A percentile compares a stretch with the other conserved stretches of the same genome.
These are phyloP conservation scores for Coelastrella sp. DNA, from an alignment of 139 green algal species.

Conservation along the genomic window DNA sequence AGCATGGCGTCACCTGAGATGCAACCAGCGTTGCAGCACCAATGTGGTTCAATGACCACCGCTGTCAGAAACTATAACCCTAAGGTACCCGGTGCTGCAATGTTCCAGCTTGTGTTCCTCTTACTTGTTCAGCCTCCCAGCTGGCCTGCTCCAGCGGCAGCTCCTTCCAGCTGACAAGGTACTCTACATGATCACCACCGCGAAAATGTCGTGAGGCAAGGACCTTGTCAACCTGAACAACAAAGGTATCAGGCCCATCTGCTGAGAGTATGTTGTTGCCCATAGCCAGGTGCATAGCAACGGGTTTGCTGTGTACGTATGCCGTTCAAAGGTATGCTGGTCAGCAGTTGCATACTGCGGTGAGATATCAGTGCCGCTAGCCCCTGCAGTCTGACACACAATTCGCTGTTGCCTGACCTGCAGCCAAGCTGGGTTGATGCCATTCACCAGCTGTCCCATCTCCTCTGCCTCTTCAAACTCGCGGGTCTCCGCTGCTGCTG, in stretches of 20 bases:
- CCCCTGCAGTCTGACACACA: too few relatives aligned
- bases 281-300: not conserved
- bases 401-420: slow-evolving; percentile 27
- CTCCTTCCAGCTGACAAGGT: slow-evolving; percentile 73
- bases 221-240: slow-evolving; percentile 59
- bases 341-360: too few relatives aligned
- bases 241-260: not conserved
- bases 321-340: too few relatives aligned
- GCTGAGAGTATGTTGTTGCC: too few relatives aligned
- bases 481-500: slow-evolving; percentile 3
- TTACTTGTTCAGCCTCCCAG: too few relatives aligned
- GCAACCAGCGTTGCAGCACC: too few relatives aligned
- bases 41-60: too few relatives aligned
- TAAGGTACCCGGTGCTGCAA: too few relatives aligned
- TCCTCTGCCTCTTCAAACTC: slow-evolving; percentile 28
- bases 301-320: not conserved
- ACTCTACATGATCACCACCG: slow-evolving; percentile 43
- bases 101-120: too few relatives aligned
- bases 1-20: too few relatives aligned
- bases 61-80: too few relatives aligned
- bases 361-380: too few relatives aligned
- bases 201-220: slow-evolving; percentile 45
- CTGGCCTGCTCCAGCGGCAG: slow-evolving; percentile 64
- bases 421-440: slow-evolving; percentile 23
- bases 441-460: slow-evolving; percentile 1